phyloP scores from a whole-genome alignment of 2,329 filamentous ascomycete species.

The Saccharata proteae region DNA sequence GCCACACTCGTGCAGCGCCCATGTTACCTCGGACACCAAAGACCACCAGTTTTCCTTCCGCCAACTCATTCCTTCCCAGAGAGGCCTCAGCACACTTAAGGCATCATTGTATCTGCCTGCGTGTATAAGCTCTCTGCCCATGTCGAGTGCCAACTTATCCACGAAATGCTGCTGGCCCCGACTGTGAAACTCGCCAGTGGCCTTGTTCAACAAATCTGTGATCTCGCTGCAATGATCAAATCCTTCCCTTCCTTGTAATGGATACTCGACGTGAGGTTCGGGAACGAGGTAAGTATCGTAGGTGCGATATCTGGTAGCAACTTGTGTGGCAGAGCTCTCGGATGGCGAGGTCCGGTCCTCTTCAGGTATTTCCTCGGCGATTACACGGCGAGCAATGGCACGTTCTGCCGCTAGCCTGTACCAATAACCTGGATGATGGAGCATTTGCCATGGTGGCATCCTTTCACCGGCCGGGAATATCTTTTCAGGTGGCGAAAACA shows the following conservation, averaged over 20 bases:
- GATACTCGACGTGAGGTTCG: slow-evolving; percentile 44
- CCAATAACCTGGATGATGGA: slow-evolving; percentile 55
- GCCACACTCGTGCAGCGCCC: slow-evolving; percentile 43
- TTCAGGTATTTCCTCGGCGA: slow-evolving; percentile 44
- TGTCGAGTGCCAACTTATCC: slow-evolving; percentile 42
- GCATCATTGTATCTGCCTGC: slow-evolving; percentile 39
- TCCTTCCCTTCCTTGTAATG: slow-evolving; percentile 25
- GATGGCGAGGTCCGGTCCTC: slow-evolving; percentile 46
- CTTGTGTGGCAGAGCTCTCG: slow-evolving; percentile 42
- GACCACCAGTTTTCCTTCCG: slow-evolving; percentile 47
- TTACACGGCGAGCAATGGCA: slow-evolving; percentile 35
- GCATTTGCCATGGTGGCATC: slow-evolving; percentile 44
- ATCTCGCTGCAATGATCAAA: slow-evolving; percentile 43
- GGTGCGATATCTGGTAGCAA: slow-evolving; percentile 38
- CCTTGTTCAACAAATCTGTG: slow-evolving; percentile 32
- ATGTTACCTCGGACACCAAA: slow-evolving; percentile 42
- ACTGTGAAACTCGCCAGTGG: slow-evolving; percentile 39
- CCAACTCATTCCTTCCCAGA: slow-evolving; percentile 48
- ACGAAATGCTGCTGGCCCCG: slow-evolving; percentile 42
- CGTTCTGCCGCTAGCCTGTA: slow-evolving; percentile 41
- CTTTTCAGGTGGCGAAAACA: slow-evolving; percentile 40
- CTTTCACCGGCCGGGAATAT: slow-evolving; percentile 35
- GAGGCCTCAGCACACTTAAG: slow-evolving; percentile 35
- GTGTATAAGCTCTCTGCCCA: slow-evolving; percentile 42
- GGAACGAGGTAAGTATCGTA: slow-evolving; percentile 52